Base-by-base conservation (phyloP, 2,329 filamentous ascomycete genomes). In the Microcyclosporella mali region DNA sequence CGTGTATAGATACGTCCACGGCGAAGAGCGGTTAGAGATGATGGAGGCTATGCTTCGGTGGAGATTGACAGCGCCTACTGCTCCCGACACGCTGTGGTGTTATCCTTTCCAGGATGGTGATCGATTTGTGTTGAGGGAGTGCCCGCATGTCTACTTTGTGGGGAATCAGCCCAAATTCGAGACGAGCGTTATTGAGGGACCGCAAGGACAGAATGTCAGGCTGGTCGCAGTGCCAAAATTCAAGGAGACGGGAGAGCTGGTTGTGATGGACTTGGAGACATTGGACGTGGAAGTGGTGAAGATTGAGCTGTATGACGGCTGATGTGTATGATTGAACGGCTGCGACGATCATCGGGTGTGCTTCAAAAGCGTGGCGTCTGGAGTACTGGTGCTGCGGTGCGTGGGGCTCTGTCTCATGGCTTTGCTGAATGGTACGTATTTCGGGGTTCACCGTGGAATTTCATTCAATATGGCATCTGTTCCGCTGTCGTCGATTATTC, bases 61-160 rank as follows among this genome's bases (percentile, higher is more conserved):
- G 92, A 78, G 92, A 49, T 86, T 88, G 60, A 81, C 81, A 52
- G 92, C 92, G 4, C 92, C 92, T 1, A 98, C 92, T 0, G 92
- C 92, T 1, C 92, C 94, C 0, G 94, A 98, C 66, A 98, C 94
- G 0, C 63, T 98, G 33, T 95, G 88, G 86, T 89, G 85, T 60
- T 98, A 97, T 61, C 92, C 92, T 0, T 98, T 95, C 66, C 89
- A 97, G 66, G 85, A 92, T 14, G 78, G 88, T 37, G 94, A 98
- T 60, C 88, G 87, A 1, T 94, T 97, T 59, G 84, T 97, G 33
- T 74, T 98, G 57, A 79, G 82, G 50, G 71, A 81, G 14, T 94
- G 87, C 50, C 92, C 92, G 2, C 90, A 98, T 59, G 72, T 98
- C 25, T 97, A 88, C 68, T 87, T 98, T 62, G 84, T 85, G 6